A percentile compares a stretch with the other conserved stretches of the same genome.
phyloP scores from a whole-genome alignment of 805 yeast species.

The Wickerhamiella shivajii region DNA sequence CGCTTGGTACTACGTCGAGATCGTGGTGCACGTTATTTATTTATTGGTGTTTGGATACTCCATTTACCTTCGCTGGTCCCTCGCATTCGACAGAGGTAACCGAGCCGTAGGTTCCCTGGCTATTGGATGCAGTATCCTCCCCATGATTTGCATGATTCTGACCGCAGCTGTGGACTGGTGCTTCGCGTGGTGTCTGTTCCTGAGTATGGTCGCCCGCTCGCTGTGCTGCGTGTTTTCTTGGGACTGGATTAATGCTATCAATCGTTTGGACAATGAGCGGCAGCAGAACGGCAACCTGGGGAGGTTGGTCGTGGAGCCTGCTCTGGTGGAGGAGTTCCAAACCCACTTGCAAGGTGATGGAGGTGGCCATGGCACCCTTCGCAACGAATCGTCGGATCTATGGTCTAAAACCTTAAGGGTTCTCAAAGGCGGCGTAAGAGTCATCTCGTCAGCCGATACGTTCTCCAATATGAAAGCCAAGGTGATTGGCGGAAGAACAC shows the following conservation, averaged over 20 bases:
- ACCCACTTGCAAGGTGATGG: background rate
- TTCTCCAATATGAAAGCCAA: too few relatives aligned
- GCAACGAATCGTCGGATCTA: too few relatives aligned
- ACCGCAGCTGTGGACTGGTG: conserved; percentile 4
- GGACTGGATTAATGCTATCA: conserved; percentile 1
- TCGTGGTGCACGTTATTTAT: background rate
- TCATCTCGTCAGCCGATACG: too few relatives aligned
- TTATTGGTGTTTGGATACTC: background rate
- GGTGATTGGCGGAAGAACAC: too few relatives aligned
- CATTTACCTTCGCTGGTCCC: background rate
- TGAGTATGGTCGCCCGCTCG: background rate
- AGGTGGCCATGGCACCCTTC: conserved; percentile 4
- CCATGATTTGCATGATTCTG: background rate
- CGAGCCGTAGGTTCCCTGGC: conserved; percentile 1
- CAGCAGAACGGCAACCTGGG: conserved; percentile 2
- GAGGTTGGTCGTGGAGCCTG: conserved; percentile 1
- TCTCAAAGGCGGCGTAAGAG: too few relatives aligned
- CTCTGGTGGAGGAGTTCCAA: conserved; percentile 3
- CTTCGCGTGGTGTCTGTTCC: conserved; percentile 4
- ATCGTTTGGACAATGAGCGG: background rate
- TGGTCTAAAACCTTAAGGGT: too few relatives aligned
- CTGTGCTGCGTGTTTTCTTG: background rate
- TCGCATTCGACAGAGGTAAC: conserved; percentile 1
- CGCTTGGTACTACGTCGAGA: conserved; percentile 1
- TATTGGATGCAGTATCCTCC: background rate